Base-by-base conservation (phyloP, 371 early-diverging fungal genomes). In the Lichtheimia ramosa region DNA sequence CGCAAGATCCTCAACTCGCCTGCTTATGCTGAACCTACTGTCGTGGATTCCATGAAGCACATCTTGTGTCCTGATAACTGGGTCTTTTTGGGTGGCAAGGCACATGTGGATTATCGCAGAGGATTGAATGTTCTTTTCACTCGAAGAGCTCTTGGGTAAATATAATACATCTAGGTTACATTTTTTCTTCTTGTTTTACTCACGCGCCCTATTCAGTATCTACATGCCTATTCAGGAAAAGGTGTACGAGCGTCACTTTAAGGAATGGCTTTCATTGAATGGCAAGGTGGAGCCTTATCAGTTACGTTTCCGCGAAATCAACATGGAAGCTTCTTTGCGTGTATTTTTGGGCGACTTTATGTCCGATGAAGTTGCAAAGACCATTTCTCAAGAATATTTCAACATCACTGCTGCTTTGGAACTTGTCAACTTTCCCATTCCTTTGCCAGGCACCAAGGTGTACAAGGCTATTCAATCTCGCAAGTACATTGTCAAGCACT, bases 401-500 rank as follows among this genome's bases (percentile, higher is more conserved):
- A 74, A 78, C 34, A 80, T 82, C 56, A 82, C 83, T 18, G 81
- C 83, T 40, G 83, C 83, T 2, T 59, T 82, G 23, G 80, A 82
- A 56, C 71, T 82, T 48, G 83, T 82, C 64, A 82, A 82, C 57
- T 82, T 82, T 65, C 83, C 83, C 42, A 71, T 77, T 43, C 79
- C 83, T 27, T 59, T 82, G 23, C 83, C 83, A 5, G 81, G 81
- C 40, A 82, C 83, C 64, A 79, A 80, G 52, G 83, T 82, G 1
- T 82, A 75, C 60, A 72, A 77, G 63, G 83, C 83, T 24, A 76
- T 76, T 24, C 74, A 76, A 16, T 77, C 83, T 24, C 78, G 83
- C 48, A 72, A 82, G 54, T 82, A 71, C 59, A 82, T 82, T 62
- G 74, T 78, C 48, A 64, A 77, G 14, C 70, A 73, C 20, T 82